These are phyloP conservation scores for Porpolomopsis calyptriformis DNA, from an alignment of 768 basidiomycete species.

Conservation along the genomic window DNA sequence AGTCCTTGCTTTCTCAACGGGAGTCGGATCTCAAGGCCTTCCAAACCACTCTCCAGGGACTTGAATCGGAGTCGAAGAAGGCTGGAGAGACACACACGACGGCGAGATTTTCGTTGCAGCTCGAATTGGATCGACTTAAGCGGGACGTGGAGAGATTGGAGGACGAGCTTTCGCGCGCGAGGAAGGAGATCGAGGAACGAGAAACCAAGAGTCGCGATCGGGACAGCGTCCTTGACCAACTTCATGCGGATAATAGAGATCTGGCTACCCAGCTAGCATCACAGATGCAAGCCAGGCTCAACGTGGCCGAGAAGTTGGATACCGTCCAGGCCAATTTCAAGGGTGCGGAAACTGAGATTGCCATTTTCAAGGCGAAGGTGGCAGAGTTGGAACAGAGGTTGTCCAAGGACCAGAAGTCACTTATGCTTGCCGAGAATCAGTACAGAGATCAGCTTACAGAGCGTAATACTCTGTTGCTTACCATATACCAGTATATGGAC, in stretches of 20 bases:
- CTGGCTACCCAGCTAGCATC: constrained; percentile 67
- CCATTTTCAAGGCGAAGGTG: constrained; percentile 46
- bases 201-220: constrained; percentile 59
- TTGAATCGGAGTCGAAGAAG: constrained; percentile 69
- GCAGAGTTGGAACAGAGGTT: constrained; percentile 71
- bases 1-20: constrained; percentile 56
- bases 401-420: constrained; percentile 68
- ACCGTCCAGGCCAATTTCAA: constrained; percentile 47
- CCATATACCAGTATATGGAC: constrained; percentile 92
- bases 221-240: constrained; percentile 60
- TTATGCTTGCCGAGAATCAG: constrained; percentile 63
- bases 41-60: constrained; percentile 54
- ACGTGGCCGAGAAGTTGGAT: constrained; percentile 87
- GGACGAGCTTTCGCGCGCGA: constrained; percentile 61
- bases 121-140: constrained; percentile 79
- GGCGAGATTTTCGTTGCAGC: constrained; percentile 75
- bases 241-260: constrained; percentile 75
- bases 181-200: constrained; percentile 56
- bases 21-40: constrained; percentile 68
- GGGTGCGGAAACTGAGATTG: constrained; percentile 58
- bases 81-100: constrained; percentile 78
- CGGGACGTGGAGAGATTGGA: constrained; percentile 76
- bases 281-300: constrained; percentile 80
- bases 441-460: constrained; percentile 90
- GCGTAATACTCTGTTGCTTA: constrained; percentile 80